These are phyloP conservation scores for Citrus cavaleriei DNA, from an alignment of 345 rosid genomes.

Conservation along the genomic window DNA sequence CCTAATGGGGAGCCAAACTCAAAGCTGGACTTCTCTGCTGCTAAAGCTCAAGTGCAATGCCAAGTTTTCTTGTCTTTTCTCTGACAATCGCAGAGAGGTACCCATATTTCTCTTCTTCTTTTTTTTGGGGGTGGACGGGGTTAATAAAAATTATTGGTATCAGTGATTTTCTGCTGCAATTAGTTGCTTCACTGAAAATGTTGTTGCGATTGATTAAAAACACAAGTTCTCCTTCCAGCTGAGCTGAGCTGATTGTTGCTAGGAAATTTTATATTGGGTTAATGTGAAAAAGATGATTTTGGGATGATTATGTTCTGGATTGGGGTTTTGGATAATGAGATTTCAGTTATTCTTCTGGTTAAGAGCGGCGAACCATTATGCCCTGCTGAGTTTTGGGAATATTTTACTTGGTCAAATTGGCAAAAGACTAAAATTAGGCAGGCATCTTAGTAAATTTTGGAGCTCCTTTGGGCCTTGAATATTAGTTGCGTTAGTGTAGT, in stretches of 20 bases:
- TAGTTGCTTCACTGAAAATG: background rate
- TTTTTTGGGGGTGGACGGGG: too few species aligned
- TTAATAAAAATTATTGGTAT: background rate
- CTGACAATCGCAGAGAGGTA: slow-evolving; percentile 68
- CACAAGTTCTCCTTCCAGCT: too few species aligned
- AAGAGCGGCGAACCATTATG: background rate
- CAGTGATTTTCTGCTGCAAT: background rate
- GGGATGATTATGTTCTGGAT: background rate
- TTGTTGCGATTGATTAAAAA: background rate
- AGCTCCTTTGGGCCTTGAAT: background rate
- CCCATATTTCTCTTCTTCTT: background rate
- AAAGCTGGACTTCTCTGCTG: slow-evolving; percentile 37
- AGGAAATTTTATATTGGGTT: background rate
- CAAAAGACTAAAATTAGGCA: background rate
- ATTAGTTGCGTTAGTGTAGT: background rate
- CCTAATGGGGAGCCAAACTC: slow-evolving; percentile 17
- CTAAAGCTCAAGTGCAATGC: slow-evolving; percentile 44
- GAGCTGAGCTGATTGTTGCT: background rate
- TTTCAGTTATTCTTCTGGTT: background rate
- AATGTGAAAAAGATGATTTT: background rate
- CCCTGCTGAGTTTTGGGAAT: too few species aligned
- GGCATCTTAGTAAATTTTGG: background rate
- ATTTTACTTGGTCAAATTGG: background rate
- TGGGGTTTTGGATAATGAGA: background rate
- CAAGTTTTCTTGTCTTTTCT: slow-evolving; percentile 68